Evolutionary conservation across 208 protist genomes (phyloP), one percentile per base, ranked within the genome.

Genomic region (Leishmania amazonensis): DNA sequence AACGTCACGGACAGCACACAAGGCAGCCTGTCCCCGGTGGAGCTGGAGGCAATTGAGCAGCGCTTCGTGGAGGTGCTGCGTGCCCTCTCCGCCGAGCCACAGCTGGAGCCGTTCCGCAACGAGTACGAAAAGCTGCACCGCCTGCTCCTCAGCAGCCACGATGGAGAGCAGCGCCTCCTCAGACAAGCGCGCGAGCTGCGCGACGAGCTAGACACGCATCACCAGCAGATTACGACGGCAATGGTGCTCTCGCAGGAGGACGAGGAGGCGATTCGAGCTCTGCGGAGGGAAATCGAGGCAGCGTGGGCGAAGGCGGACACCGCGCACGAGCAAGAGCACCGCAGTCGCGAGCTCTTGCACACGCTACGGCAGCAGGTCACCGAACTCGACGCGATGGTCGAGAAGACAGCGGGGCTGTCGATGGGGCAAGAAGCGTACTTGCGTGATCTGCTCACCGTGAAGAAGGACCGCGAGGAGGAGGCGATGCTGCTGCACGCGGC

Each of bases 41-140:
- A 95, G 6, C 91, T 99, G 40, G 98, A 99, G 78, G 85, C 86
- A 51, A 89, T 99, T 38, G 98, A 99, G 87, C 91, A 96, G 76
- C 97, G 98, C 58, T 99, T 99, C 84, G 87, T 98, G 54, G 95
- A 98, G 81, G 94, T 98, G 19, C 78, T 99, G 76, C 89, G 88
- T 58, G 96, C 99, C 67, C 93, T 99, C 4, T 84, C 93, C 24
- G 97, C 96, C 58, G 98, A 99, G 81, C 97, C 98, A 45, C 88
- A 97, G 45, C 90, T 99, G 8, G 97, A 99, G 83, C 88, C 92
- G 15, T 99, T 99, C 83, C 88, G 94, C 17, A 84, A 90, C 45
- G 99, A 99, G 87, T 99, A 99, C 83, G 98, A 99, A 62, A 99
- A 99, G 83, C 88, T 99, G 9, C 99, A 99, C 79, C 89, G 97